These are phyloP conservation scores for Boletus patriciae DNA, from an alignment of 768 basidiomycete species.

Conservation along the genomic window DNA sequence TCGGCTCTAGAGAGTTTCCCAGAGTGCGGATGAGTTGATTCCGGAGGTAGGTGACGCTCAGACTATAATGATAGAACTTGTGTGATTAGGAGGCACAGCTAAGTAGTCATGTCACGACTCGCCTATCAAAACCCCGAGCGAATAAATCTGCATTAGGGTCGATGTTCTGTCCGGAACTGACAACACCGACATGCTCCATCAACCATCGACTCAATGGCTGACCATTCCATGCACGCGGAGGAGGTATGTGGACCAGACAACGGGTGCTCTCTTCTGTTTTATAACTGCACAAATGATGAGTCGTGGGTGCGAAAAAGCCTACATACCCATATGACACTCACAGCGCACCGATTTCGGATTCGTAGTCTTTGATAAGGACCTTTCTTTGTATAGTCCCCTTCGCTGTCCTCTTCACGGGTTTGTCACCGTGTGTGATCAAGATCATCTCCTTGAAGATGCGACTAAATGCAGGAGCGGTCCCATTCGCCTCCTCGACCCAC, in stretches of 20 bases:
- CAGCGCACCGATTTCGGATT: constrained; percentile 24
- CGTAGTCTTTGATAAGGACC: constrained; percentile 21
- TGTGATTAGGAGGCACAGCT: too few relatives aligned
- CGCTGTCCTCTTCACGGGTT: constrained; percentile 43
- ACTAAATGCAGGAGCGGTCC: constrained; percentile 41
- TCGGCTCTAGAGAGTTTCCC: constrained; percentile 26
- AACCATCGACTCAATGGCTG: constrained; percentile 12
- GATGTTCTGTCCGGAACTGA: background rate
- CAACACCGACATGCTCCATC: background rate
- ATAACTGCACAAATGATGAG: constrained; percentile 2
- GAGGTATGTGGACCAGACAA: background rate
- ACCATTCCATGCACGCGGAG: background rate
- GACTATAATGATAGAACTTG: constrained; percentile 16
- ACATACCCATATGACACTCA: constrained; percentile 13
- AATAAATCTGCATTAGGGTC: constrained; percentile 26
- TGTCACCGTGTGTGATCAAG: constrained; percentile 39
- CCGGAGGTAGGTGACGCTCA: constrained; percentile 30
- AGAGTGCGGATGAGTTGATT: constrained; percentile 19
- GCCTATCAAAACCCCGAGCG: constrained; percentile 42
- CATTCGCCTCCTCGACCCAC: constrained; percentile 46
- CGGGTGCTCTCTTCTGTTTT: background rate
- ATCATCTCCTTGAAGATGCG: constrained; percentile 56
- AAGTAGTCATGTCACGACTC: too few relatives aligned
- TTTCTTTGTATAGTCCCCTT: constrained; percentile 29
- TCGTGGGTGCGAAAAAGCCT: background rate